Conservation (phyloP, 371 early-diverging fungal species). For the Haplosporangium sp. region DNA sequence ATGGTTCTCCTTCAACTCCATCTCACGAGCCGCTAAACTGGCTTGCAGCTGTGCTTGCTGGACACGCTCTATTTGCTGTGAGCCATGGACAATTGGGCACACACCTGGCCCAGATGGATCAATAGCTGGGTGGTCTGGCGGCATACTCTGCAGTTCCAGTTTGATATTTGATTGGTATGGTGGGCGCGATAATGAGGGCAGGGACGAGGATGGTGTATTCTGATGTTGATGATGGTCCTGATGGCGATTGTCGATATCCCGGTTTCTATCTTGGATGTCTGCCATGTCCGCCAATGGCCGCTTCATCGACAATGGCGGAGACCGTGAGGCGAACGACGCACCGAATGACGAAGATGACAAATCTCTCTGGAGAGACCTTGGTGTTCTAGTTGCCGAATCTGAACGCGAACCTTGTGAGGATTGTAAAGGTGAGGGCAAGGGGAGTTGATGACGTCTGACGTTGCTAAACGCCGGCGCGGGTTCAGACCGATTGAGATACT, state of each 20-base stretch:
- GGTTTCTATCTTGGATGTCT: slow-evolving; percentile 46
- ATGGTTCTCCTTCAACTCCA: slow-evolving; percentile 15
- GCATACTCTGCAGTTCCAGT: slow-evolving; percentile 44
- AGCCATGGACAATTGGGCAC: slow-evolving; percentile 50
- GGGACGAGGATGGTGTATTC: slow-evolving; percentile 15
- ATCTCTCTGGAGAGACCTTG: slow-evolving; percentile 39
- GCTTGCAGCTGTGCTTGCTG: slow-evolving; percentile 18
- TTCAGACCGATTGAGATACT: slow-evolving; percentile 44
- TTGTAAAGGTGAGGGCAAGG: slow-evolving; percentile 31
- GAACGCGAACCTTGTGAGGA: slow-evolving; percentile 20
- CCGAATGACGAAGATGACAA: slow-evolving; percentile 44
- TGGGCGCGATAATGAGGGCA: slow-evolving; percentile 6
- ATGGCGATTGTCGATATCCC: slow-evolving; percentile 51
- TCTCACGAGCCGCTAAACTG: slow-evolving; percentile 1
- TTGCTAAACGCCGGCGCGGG: slow-evolving; percentile 22
- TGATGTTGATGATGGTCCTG: slow-evolving; percentile 47
- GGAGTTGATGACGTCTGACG: slow-evolving; percentile 43
- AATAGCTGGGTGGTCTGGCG: slow-evolving; percentile 50
- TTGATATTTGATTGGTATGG: slow-evolving; percentile 18
- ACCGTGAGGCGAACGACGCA: slow-evolving; percentile 39
- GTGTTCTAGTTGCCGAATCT: slow-evolving; percentile 6
- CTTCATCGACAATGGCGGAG: slow-evolving; percentile 45
- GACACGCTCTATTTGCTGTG: slow-evolving; percentile 35
- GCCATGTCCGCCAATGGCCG: slow-evolving; percentile 52
- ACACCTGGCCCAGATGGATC: slow-evolving; percentile 41